Evolutionary conservation across 805 yeast genomes (phyloP).

Genomic region (Wickerhamiella brachini): DNA sequence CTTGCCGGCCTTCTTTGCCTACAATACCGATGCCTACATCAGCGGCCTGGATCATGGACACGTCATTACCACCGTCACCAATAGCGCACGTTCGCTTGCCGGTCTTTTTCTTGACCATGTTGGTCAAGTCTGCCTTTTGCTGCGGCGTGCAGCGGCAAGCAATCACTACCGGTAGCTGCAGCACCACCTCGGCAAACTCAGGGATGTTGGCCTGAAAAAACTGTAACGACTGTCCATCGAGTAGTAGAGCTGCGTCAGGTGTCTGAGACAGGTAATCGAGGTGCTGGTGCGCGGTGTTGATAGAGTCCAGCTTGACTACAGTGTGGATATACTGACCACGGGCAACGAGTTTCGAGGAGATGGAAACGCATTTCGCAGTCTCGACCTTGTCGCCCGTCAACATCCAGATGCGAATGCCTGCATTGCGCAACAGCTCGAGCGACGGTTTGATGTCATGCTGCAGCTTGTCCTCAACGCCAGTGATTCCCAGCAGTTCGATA

Average conservation of each 20-base stretch:
- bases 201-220: slow-evolving; percentile 48
- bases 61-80: slow-evolving; percentile 99
- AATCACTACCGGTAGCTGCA: slow-evolving; percentile 80
- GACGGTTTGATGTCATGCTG: slow-evolving; percentile 87
- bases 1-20: slow-evolving; percentile 97
- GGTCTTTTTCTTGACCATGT: slow-evolving; percentile 60
- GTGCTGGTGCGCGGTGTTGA: slow-evolving; percentile 58
- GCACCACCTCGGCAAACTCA: slow-evolving; percentile 60
- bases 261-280: slow-evolving; percentile 58
- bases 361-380: slow-evolving; percentile 94
- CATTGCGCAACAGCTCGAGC: slow-evolving; percentile 83
- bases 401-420: slow-evolving; percentile 98
- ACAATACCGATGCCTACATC: slow-evolving; percentile 99
- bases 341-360: slow-evolving; percentile 83
- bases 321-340: slow-evolving; percentile 91
- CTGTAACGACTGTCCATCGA: slow-evolving; percentile 87
- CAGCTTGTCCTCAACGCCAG: slow-evolving; percentile 94
- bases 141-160: slow-evolving; percentile 99
- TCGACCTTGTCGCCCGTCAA: slow-evolving; percentile 97
- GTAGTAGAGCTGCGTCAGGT: slow-evolving; percentile 58
- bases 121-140: slow-evolving; percentile 92
- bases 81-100: slow-evolving; percentile 91
- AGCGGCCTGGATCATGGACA: slow-evolving; percentile 96
- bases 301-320: slow-evolving; percentile 47
- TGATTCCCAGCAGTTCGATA: slow-evolving; percentile 74